These are phyloP conservation scores for Xylaria acuta DNA, from an alignment of 495 filamentous ascomycete species.

Conservation along the genomic window DNA sequence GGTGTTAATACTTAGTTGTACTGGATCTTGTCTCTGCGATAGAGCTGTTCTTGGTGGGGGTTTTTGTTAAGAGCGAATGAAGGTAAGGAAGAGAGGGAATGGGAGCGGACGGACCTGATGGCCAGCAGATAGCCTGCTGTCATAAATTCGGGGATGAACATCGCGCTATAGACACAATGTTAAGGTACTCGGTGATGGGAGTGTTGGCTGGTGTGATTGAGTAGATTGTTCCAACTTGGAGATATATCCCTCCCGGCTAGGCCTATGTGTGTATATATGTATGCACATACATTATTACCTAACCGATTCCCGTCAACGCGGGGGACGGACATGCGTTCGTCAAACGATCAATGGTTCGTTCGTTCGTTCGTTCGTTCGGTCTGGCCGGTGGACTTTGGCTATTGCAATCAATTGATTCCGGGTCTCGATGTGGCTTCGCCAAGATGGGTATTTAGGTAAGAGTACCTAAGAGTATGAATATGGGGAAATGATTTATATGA, in stretches of 20 bases:
- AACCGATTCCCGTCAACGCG: neutral
- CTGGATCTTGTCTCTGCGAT: too few relatives aligned
- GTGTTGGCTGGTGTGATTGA: neutral
- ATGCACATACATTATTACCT: neutral
- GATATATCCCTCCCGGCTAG: neutral
- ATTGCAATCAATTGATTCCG: neutral
- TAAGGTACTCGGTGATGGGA: too few relatives aligned
- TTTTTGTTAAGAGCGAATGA: neutral
- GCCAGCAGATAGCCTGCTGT: slow-evolving; percentile 7
- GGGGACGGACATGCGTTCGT: neutral
- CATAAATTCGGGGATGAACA: neutral
- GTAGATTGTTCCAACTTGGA: neutral
- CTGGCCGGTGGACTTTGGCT: neutral
- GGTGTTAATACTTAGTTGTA: too few relatives aligned
- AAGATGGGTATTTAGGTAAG: slow-evolving; percentile 7
- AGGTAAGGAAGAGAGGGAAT: neutral
- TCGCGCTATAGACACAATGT: neutral
- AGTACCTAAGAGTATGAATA: neutral
- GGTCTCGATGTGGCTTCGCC: slow-evolving; percentile 10
- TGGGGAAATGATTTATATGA: neutral
- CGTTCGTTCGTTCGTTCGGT: neutral
- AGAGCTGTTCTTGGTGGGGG: neutral
- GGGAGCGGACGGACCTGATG: slow-evolving; percentile 13
- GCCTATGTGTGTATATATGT: neutral
- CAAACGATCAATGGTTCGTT: neutral